phyloP scores from a whole-genome alignment of 257 asterid genomes.

The Capsicum chinense region DNA sequence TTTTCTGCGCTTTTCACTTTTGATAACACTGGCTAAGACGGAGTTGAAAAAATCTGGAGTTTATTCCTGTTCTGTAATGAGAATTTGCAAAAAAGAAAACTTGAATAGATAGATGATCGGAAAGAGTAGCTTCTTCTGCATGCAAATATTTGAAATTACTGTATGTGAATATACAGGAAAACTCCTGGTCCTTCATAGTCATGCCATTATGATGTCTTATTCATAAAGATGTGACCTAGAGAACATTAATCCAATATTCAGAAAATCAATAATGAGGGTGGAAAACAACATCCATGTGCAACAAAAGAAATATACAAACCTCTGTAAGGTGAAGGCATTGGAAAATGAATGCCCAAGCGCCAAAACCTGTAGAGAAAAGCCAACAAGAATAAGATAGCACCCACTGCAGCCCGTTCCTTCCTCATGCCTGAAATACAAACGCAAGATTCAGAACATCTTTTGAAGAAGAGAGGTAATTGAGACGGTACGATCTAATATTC shows the following conservation, averaged over 20 bases:
- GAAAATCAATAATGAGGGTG: conserved; percentile 22
- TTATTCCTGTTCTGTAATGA: neutral
- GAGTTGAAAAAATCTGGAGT: neutral
- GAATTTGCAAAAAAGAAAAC: neutral
- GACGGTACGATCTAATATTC: conserved; percentile 9
- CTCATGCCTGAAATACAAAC: conserved; percentile 68
- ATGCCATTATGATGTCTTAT: neutral
- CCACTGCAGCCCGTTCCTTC: conserved; percentile 88
- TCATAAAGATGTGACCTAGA: neutral
- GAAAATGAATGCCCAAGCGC: conserved; percentile 99
- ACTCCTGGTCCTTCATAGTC: conserved; percentile 16
- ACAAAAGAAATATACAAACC: conserved; percentile 49
- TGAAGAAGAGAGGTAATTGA: neutral
- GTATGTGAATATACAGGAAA: neutral
- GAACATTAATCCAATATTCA: conserved; percentile 25
- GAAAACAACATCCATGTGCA: neutral
- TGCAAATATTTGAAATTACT: neutral
- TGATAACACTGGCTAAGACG: neutral
- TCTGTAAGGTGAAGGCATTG: conserved; percentile 99
- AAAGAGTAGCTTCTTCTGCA: neutral
- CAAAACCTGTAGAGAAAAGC: conserved; percentile 95
- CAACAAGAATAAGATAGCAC: conserved; percentile 71
- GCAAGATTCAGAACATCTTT: conserved; percentile 30
- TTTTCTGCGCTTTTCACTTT: no score
- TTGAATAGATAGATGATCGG: neutral